phyloP scores from a whole-genome alignment of 257 asterid species.

The Lithospermum erythrorhizon region DNA sequence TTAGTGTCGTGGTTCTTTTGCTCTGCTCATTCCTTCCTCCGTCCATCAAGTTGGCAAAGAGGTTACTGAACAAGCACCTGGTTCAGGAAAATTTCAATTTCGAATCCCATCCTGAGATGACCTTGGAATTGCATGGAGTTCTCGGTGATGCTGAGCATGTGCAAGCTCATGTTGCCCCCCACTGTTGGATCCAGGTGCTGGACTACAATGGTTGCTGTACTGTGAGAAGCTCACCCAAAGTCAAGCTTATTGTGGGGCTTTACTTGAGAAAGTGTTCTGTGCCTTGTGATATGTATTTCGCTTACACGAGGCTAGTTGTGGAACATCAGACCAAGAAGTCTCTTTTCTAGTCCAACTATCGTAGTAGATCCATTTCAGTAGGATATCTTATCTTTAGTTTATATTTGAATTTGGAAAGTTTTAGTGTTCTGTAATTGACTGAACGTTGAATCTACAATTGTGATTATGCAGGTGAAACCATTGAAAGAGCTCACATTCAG shows the following conservation, averaged over 20 bases:
- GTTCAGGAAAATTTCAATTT: no score
- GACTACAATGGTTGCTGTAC: slow-evolving; percentile 98
- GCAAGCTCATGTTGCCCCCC: slow-evolving; percentile 99
- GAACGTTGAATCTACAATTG: background rate
- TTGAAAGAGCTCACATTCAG: slow-evolving; percentile 95
- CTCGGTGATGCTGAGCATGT: slow-evolving; percentile 96
- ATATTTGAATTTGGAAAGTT: background rate
- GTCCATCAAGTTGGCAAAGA: slow-evolving; percentile 82
- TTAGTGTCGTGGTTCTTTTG: slow-evolving; percentile 94
- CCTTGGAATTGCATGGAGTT: slow-evolving; percentile 96
- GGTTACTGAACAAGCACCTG: no score
- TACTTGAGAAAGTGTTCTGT: slow-evolving; percentile 91
- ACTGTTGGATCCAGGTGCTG: slow-evolving; percentile 99
- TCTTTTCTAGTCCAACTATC: slow-evolving; percentile 3
- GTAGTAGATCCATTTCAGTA: background rate
- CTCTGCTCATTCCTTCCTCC: slow-evolving; percentile 97
- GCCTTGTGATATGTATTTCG: slow-evolving; percentile 99
- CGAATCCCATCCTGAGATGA: slow-evolving; percentile 95
- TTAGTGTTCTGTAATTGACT: background rate
- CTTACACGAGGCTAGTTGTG: slow-evolving; percentile 94
- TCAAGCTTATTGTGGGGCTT: slow-evolving; percentile 98
- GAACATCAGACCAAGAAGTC: slow-evolving; percentile 89
- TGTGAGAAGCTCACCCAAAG: slow-evolving; percentile 92
- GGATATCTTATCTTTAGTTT: background rate
- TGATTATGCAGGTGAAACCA: slow-evolving; percentile 76